Base-by-base conservation (phyloP, 2,329 filamentous ascomycete species). In the Rutstroemia sp. region DNA sequence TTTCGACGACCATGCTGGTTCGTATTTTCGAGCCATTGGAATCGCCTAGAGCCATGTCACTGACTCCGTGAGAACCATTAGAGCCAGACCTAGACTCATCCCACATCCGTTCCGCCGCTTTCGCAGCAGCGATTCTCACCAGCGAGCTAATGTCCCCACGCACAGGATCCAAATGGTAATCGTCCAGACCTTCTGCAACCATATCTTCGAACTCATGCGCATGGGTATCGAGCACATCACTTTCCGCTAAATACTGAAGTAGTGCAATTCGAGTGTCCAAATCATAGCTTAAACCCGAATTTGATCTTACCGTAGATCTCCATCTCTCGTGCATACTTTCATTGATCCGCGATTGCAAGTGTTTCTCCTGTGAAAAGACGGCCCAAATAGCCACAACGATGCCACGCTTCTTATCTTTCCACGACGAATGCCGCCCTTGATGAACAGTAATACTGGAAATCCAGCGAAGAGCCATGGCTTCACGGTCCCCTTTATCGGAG, bases 111-210 rank as follows among this genome's bases (percentile, higher is more conserved):
- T 79, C 83, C 1, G 90, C 76, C 2, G 82, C 83, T 58, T 81
- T 79, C 12, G 96, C 78, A 23, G 89, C 92, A 69, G 92, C 87
- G 5, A 92, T 75, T 3, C 94, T 81, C 4, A 95, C 87, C 52
- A 92, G 81, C 0, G 92, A 95, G 5, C 94, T 94, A 49, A 97
- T 80, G 67, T 99, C 94, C 16, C 94, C 94, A 56, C 91, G 79
- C 14, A 92, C 86, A n/a, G 23, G 21, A 62, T 89, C 92, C 3
- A 89, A 92, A 0, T 89, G 95, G 67, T 97, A 97, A 68, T 99
- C 92, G 62, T 92, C 87, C 27, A 99, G 72, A 0, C 86, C 83
- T 42, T 79, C 78, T 0, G 71, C 67, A 8, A 87, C 70, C 12
- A 69, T 58, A 17, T 57, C 19, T 7, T 59, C 45, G 38, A 68